Evolutionary conservation across 129 eudicot genomes (phyloP).

Genomic region (Deinandra increscens): DNA sequence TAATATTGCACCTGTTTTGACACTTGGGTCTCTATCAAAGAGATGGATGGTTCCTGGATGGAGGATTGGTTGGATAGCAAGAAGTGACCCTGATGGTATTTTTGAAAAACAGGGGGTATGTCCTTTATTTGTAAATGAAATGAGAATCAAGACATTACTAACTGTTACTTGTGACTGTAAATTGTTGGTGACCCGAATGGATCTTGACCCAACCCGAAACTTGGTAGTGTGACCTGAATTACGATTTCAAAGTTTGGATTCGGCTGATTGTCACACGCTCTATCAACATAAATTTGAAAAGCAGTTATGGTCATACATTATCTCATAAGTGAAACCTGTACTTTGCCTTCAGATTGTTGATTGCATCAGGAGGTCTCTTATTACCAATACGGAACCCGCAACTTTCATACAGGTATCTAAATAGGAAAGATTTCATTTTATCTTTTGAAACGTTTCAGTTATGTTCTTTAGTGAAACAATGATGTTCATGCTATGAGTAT

Average conservation of each 20-base stretch:
- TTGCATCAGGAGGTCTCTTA: slow-evolving; percentile 42
- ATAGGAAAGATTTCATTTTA: neutral
- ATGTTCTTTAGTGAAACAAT: slow-evolving; percentile 7
- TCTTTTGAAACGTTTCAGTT: neutral
- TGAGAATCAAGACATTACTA: neutral
- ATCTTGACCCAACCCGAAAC: neutral
- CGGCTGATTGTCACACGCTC: neutral
- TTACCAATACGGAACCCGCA: slow-evolving; percentile 43
- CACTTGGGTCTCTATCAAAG: slow-evolving; percentile 59
- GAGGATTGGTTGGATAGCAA: slow-evolving; percentile 59
- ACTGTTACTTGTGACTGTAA: neutral
- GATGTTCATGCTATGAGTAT: neutral
- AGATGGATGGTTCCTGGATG: slow-evolving; percentile 69
- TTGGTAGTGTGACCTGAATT: neutral
- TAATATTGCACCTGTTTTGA: slow-evolving; percentile 45
- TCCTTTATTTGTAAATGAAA: slow-evolving; percentile 15
- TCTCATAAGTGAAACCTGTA: neutral
- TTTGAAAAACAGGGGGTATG: slow-evolving; percentile 44
- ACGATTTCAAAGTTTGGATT: neutral
- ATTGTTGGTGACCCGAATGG: neutral
- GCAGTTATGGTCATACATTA: neutral
- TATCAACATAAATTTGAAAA: slow-evolving; percentile 7
- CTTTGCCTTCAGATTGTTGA: slow-evolving; percentile 42
- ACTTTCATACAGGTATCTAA: slow-evolving; percentile 51
- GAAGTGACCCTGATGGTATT: slow-evolving; percentile 45